Evolutionary conservation across 257 asterid genomes (phyloP), one percentile per base, ranked within the genome.

Genomic region (Scutellaria minor): DNA sequence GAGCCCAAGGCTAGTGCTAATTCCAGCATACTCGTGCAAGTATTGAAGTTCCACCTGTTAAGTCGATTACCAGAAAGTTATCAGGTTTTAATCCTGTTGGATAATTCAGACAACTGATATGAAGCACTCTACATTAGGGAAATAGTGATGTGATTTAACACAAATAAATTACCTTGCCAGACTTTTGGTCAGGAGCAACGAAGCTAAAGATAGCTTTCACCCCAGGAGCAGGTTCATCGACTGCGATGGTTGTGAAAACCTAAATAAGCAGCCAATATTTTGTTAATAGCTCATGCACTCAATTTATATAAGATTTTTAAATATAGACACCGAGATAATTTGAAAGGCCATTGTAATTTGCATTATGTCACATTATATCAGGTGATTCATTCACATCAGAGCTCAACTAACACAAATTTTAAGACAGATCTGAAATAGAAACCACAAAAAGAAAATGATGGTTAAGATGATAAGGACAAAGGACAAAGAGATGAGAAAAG

Each of bases 141-240:
- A 73, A 24, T 24, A 50, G 7, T 35, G 3, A 37, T 56, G 42
- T 39, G 4, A 15, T 20, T 39, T 35, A 31, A 22, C 11, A 58
- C 47, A 50, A 10, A 44, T 4, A 72, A 64, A 68, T 64, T 79
- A 91, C 99, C 98, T 94, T 94, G 79, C 93, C 98, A 64, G 99
- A 94, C 74, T 80, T 91, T 74, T 89, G 98, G 76, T 91, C 97
- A 15, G 97, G 99, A 78, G 89, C 86, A 60, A 82, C 83, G 72
- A 88, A 85, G 87, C 95, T 88, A 58, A 94, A 70, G 73, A 90
- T 86, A 8, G 99, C 89, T 91, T 88, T 94, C 85, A 91, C 90
- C 55, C 99, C 99, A 39, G 98, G 99, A 39, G 99, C 97, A 75
- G 97, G 90, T 72, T 91, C 98, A 63, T 94, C 96, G 35, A 88